Conservation (phyloP, 2,329 filamentous ascomycete species). For the Aaosphaeria pasadenensis region DNA sequence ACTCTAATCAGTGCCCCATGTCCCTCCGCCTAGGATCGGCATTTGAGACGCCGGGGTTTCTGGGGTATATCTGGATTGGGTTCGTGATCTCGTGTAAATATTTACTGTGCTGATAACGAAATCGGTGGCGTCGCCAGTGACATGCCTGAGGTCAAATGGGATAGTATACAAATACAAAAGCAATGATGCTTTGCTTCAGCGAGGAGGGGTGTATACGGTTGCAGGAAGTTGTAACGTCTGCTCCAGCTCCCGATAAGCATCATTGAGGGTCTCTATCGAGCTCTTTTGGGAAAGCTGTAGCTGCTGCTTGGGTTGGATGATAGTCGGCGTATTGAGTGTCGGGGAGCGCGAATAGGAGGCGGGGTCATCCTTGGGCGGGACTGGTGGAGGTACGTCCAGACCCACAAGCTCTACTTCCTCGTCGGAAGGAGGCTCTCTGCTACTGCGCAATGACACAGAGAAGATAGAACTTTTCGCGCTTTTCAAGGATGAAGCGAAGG, state of each 20-base stretch:
- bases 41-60: too few species aligned
- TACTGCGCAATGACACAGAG: slow-evolving; percentile 3
- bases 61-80: too few species aligned
- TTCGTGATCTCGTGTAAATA: too few species aligned
- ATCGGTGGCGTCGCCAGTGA: too few species aligned
- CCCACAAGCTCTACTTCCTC: slow-evolving; percentile 1
- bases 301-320: too few species aligned
- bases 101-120: too few species aligned
- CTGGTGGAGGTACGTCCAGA: slow-evolving; percentile 11
- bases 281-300: too few species aligned
- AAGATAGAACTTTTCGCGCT: not conserved
- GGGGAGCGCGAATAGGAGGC: not conserved
- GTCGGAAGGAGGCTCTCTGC: slow-evolving; percentile 3
- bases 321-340: not conserved
- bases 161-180: too few species aligned
- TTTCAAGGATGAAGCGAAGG: not conserved
- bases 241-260: not conserved
- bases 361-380: slow-evolving; percentile 16
- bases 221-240: not conserved
- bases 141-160: too few species aligned
- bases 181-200: not conserved
- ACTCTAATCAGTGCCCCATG: too few species aligned
- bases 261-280: not conserved
- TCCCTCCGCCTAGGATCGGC: too few species aligned
- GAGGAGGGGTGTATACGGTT: not conserved